phyloP scores from a whole-genome alignment of 352 stramenopile genomes.

The Aphanomyces cochlioides region DNA sequence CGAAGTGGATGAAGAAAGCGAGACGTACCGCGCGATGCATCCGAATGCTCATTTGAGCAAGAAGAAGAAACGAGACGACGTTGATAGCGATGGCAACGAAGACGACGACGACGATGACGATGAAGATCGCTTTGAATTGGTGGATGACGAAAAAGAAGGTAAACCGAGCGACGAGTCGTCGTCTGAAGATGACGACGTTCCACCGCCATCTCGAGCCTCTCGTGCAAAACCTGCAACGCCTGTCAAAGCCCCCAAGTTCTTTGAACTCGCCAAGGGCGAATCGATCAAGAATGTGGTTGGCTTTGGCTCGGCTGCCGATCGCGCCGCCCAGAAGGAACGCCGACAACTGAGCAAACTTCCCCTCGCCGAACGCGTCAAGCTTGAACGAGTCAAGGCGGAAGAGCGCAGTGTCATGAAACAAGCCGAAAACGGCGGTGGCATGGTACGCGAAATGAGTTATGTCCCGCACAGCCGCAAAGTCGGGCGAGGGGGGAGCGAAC shows the following conservation, averaged over 20 bases:
- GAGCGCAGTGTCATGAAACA: slow-evolving; percentile 83
- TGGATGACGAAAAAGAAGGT: slow-evolving; percentile 60
- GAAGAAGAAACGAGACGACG: slow-evolving; percentile 83
- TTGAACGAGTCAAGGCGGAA: slow-evolving; percentile 68
- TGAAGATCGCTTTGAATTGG: slow-evolving; percentile 60
- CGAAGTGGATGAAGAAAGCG: slow-evolving; percentile 95
- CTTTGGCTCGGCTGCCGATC: slow-evolving; percentile 65
- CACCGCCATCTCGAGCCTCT: slow-evolving; percentile 41
- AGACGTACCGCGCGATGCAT: slow-evolving; percentile 95
- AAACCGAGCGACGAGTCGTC: slow-evolving; percentile 32
- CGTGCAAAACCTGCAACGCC: not conserved
- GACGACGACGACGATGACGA: slow-evolving; percentile 74
- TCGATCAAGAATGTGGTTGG: slow-evolving; percentile 76
- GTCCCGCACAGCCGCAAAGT: slow-evolving; percentile 59
- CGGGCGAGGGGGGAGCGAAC: slow-evolving; percentile 56
- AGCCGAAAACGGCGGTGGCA: slow-evolving; percentile 23
- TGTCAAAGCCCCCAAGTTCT: slow-evolving; percentile 59
- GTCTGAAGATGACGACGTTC: slow-evolving; percentile 53
- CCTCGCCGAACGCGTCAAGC: slow-evolving; percentile 66
- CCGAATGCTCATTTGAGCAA: slow-evolving; percentile 71
- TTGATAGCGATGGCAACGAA: slow-evolving; percentile 87
- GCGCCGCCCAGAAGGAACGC: slow-evolving; percentile 65
- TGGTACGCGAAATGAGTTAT: slow-evolving; percentile 49
- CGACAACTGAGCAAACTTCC: slow-evolving; percentile 75
- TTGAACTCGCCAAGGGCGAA: slow-evolving; percentile 80